Evolutionary conservation across 169 alveolate species (phyloP).

Genomic region (Eimeria necatrix): DNA sequence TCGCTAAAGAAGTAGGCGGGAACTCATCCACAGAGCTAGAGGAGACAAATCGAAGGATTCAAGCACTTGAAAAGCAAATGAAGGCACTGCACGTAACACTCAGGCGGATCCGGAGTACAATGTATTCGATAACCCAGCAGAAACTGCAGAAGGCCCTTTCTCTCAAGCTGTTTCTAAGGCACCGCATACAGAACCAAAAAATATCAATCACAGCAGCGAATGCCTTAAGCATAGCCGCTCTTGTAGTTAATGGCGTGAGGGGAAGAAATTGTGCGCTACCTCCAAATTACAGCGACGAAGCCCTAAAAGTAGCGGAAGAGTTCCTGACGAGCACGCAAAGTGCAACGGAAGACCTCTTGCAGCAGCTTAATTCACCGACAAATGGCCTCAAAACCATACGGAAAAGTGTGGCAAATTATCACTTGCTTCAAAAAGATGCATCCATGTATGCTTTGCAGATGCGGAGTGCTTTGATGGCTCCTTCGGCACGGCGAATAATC

Average conservation of each 20-base stretch:
- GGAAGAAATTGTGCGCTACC: neutral
- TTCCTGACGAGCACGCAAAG: neutral
- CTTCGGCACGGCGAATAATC: too few relatives aligned
- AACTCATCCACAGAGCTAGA: neutral
- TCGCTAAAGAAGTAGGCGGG: neutral
- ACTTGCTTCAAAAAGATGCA: too few relatives aligned
- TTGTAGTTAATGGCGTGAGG: neutral
- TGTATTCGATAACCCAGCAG: neutral
- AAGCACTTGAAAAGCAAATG: neutral
- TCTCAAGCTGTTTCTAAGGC: neutral
- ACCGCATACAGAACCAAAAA: neutral
- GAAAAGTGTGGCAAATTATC: too few relatives aligned
- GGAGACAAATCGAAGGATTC: neutral
- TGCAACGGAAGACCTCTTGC: neutral
- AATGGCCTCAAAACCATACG: too few relatives aligned
- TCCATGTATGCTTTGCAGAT: too few relatives aligned
- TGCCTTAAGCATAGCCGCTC: constrained; percentile 1
- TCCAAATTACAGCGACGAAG: neutral
- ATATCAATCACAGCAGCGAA: neutral
- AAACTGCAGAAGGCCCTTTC: constrained; percentile 28
- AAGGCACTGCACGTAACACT: neutral
- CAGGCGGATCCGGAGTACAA: neutral
- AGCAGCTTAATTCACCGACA: too few relatives aligned
- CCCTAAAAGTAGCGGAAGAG: neutral
- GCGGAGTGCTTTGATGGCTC: too few relatives aligned